phyloP scores from a whole-genome alignment of 345 rosid genomes.

The Excoecaria agallocha region DNA sequence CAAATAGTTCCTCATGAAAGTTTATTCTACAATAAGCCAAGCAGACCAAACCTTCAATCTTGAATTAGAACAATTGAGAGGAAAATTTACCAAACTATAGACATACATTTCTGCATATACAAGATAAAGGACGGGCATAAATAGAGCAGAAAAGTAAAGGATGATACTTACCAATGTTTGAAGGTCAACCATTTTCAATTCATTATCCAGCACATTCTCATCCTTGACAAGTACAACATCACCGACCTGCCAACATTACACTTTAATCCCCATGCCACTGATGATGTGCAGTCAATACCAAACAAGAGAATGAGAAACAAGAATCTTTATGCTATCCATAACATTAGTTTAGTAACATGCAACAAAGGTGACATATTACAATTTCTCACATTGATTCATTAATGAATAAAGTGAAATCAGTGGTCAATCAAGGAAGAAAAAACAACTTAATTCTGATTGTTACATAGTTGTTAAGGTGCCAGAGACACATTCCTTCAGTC shows the following conservation, averaged over 20 bases:
- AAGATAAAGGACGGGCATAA: background rate
- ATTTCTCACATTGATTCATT: background rate
- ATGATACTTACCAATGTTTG: constrained; percentile 66
- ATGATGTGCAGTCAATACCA: background rate
- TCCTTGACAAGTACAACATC: constrained; percentile 79
- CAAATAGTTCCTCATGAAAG: background rate
- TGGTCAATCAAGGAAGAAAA: background rate
- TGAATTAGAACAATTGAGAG: background rate
- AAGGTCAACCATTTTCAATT: constrained; percentile 65
- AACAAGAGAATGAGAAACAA: background rate
- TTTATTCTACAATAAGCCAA: background rate
- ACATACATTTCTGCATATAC: background rate
- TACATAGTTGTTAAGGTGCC: background rate
- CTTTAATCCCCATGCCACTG: background rate
- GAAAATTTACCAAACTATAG: background rate
- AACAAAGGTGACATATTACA: background rate
- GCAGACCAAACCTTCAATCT: background rate
- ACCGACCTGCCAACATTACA: constrained; percentile 55
- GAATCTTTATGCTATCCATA: background rate
- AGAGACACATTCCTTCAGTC: background rate
- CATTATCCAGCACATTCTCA: constrained; percentile 58
- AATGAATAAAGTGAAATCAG: background rate
- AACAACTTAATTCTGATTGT: background rate
- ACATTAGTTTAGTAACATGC: background rate
- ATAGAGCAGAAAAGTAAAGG: background rate